phyloP scores from a whole-genome alignment of 352 stramenopile genomes.

The Globisporangium barbulae region DNA sequence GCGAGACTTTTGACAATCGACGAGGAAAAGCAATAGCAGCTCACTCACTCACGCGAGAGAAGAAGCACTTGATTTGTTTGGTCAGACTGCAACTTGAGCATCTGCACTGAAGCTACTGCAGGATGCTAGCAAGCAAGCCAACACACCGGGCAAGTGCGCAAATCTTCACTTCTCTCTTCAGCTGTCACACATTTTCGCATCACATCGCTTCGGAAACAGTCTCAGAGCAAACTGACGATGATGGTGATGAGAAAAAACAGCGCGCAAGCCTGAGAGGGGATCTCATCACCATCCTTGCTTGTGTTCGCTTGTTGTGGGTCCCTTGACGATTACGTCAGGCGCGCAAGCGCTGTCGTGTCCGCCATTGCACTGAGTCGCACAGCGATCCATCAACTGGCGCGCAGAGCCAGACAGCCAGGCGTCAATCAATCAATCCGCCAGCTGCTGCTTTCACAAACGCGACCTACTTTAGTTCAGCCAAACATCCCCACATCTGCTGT shows the following conservation, averaged over 20 bases:
- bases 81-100: too few species aligned
- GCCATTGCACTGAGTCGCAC: background rate
- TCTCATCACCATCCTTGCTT: background rate
- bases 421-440: background rate
- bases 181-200: slow-evolving; percentile 6
- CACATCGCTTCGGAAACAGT: background rate
- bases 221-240: too few species aligned
- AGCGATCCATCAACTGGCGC: background rate
- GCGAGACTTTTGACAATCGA: slow-evolving; percentile 3
- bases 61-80: slow-evolving; percentile 8
- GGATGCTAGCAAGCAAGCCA: background rate
- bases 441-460: background rate
- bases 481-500: background rate
- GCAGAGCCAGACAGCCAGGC: background rate
- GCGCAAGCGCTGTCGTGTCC: background rate
- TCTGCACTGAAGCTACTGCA: background rate
- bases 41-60: background rate
- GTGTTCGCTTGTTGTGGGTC: background rate
- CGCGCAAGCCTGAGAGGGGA: background rate
- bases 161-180: background rate
- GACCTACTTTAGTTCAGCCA: background rate
- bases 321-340: background rate
- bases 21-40: background rate
- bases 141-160: background rate
- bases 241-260: background rate